Base-by-base conservation (phyloP, 106 monocot species). In the Dendrobium officinale region DNA sequence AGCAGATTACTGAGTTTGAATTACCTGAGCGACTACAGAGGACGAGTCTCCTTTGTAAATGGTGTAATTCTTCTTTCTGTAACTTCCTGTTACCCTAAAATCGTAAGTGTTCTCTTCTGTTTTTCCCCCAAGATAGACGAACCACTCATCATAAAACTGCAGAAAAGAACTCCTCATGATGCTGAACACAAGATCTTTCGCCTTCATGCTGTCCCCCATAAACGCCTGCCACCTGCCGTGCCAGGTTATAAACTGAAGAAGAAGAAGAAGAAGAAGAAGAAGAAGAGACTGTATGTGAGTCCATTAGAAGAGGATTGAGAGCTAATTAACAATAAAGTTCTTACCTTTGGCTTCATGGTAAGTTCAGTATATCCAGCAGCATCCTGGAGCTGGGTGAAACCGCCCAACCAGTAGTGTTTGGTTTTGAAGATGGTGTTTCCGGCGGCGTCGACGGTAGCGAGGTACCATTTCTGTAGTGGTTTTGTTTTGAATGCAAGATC, bases 51-150 rank as follows among this genome's bases (percentile, higher is more conserved):
- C 76, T 49, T 41, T 49, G 42, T 27, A 76, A 47, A 49, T 47
- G 47, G 76, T 26, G 76, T 48, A 76, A 49, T 76, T 76, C 76
- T 76, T 76, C 76, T 76, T 76, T 9, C 76, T 45, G 47, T 76
- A 76, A 27, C 26, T 76, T 76, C 76, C 48, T 3, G 13, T 76
- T 15, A 76, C 27, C 49, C 20, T 76, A 49, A 76, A 76, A 49
- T 76, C 76, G 26, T 9, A 76, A 2, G 2, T 18, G 10, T 76
- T 11, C 26, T 76, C 75, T 33, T 27, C 42, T 22, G 76, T 76
- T 48, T 76, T 76, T 3, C 10, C 76, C 48, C 49, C 76, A 18
- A 76, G 76, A n/a, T 42, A 76, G 22, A 76, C 76, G 13, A 76
- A 2, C 76, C 76, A 76, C 76, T 76, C 76, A 18, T 76, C 76